Evolutionary conservation across 768 basidiomycete species (phyloP).

Genomic region (Chalciporus chontae): DNA sequence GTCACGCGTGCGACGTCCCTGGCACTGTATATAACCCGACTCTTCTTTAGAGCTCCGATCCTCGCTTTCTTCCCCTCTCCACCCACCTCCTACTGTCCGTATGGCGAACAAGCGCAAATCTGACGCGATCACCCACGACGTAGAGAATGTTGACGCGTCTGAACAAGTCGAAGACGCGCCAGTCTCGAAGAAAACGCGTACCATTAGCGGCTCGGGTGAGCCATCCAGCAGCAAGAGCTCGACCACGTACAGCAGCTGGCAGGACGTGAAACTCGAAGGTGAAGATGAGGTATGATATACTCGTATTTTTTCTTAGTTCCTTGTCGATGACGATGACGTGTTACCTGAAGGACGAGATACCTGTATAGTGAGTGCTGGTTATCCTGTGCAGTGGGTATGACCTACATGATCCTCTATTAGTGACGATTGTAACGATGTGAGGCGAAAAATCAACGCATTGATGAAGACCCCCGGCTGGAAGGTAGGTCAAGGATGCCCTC

Average conservation of each 20-base stretch:
- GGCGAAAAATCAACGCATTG: constrained; percentile 41
- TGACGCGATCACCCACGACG: constrained; percentile 22
- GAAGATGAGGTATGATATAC: constrained; percentile 38
- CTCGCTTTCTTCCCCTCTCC: neutral
- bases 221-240: constrained; percentile 19
- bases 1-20: too few relatives aligned
- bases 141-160: constrained; percentile 13
- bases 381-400: neutral
- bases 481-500: constrained; percentile 20
- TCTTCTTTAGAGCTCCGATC: too few relatives aligned
- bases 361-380: neutral
- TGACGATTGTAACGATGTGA: constrained; percentile 45
- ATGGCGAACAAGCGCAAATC: constrained; percentile 46
- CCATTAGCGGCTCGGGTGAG: constrained; percentile 9
- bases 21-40: too few relatives aligned
- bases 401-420: constrained; percentile 16
- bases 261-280: constrained; percentile 38
- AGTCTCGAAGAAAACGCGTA: constrained; percentile 32
- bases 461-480: constrained; percentile 42
- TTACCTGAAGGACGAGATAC: neutral
- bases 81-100: too few relatives aligned
- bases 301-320: neutral
- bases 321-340: neutral
- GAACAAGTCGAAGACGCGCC: constrained; percentile 14
- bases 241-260: constrained; percentile 27